These are phyloP conservation scores for Citrullus colocynthis DNA, from an alignment of 306 rosid genomes.

Conservation along the genomic window DNA sequence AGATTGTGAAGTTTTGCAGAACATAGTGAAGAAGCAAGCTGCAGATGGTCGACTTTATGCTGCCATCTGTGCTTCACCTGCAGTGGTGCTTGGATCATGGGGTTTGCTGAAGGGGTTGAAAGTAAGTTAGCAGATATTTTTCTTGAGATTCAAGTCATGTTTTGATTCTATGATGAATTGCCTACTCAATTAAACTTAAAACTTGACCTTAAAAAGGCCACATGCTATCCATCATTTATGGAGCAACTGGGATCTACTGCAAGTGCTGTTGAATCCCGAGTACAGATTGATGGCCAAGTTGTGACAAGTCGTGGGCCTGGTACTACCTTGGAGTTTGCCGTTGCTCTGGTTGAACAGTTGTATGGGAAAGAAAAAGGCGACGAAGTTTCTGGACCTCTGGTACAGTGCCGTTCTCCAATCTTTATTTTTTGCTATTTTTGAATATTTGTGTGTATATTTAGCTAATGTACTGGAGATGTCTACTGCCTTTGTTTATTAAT, in stretches of 20 bases:
- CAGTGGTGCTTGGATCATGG: slow-evolving; percentile 78
- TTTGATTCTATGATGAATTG: not conserved
- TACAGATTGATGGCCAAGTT: slow-evolving; percentile 68
- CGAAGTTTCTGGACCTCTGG: slow-evolving; percentile 85
- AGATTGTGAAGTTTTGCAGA: slow-evolving; percentile 36
- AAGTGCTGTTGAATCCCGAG: slow-evolving; percentile 66
- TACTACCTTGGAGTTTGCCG: slow-evolving; percentile 73
- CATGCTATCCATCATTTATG: slow-evolving; percentile 70
- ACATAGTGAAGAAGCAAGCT: slow-evolving; percentile 56
- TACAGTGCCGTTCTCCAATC: slow-evolving; percentile 14
- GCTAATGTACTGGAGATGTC: not conserved
- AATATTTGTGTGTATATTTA: too few relatives aligned
- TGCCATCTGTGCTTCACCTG: slow-evolving; percentile 93
- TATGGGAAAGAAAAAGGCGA: slow-evolving; percentile 74
- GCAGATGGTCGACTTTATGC: slow-evolving; percentile 62
- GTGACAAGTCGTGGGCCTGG: slow-evolving; percentile 91
- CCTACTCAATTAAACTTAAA: not conserved
- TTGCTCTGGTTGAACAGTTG: slow-evolving; percentile 70
- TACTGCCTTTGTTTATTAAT: not conserved
- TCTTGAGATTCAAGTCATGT: not conserved
- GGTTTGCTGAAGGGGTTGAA: slow-evolving; percentile 76
- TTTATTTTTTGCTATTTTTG: not conserved
- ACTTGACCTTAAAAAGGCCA: slow-evolving; percentile 46
- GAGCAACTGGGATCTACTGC: slow-evolving; percentile 60
- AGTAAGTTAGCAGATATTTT: slow-evolving; percentile 27